These are phyloP conservation scores for Plenodomus biglobosus DNA, from an alignment of 2,329 filamentous ascomycete genomes.

Conservation along the genomic window DNA sequence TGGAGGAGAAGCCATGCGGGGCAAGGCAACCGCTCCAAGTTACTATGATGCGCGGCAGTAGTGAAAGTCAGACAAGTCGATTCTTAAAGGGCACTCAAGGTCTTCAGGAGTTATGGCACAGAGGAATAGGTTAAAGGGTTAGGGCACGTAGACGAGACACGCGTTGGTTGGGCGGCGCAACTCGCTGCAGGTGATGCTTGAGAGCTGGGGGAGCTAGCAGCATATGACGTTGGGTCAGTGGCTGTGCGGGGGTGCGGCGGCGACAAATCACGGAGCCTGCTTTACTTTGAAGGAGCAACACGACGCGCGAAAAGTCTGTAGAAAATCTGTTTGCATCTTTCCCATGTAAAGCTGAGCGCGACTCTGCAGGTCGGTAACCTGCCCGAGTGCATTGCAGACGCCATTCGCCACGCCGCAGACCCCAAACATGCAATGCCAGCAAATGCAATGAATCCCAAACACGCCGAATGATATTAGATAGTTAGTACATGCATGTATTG, in stretches of 20 bases:
- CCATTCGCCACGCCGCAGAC: slow-evolving; percentile 3
- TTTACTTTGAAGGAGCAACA: neutral
- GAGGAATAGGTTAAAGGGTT: neutral
- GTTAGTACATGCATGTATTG: slow-evolving; percentile 3
- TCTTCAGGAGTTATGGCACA: neutral
- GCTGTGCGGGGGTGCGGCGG: slow-evolving; percentile 6
- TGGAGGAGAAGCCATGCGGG: slow-evolving; percentile 37
- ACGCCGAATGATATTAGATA: slow-evolving; percentile 21
- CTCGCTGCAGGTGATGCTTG: slow-evolving; percentile 18
- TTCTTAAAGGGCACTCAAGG: neutral
- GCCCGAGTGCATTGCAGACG: neutral
- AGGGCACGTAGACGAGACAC: slow-evolving; percentile 1
- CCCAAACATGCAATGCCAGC: slow-evolving; percentile 4
- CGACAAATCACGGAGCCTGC: neutral
- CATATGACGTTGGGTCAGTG: slow-evolving; percentile 6
- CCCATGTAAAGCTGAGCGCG: neutral
- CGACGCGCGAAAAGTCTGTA: neutral
- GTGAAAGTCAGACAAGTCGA: neutral
- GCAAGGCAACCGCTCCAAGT: slow-evolving; percentile 7
- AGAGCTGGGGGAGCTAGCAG: slow-evolving; percentile 7
- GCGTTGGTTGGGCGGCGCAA: slow-evolving; percentile 7
- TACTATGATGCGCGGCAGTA: neutral
- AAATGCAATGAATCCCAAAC: slow-evolving; percentile 9
- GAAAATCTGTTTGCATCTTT: neutral
- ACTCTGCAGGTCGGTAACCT: neutral